Percentiles rank a stretch among this genome's conserved stretches.
Evolutionary conservation across 2,329 filamentous ascomycete genomes (phyloP).

Genomic region (Monilinia aucupariae): DNA sequence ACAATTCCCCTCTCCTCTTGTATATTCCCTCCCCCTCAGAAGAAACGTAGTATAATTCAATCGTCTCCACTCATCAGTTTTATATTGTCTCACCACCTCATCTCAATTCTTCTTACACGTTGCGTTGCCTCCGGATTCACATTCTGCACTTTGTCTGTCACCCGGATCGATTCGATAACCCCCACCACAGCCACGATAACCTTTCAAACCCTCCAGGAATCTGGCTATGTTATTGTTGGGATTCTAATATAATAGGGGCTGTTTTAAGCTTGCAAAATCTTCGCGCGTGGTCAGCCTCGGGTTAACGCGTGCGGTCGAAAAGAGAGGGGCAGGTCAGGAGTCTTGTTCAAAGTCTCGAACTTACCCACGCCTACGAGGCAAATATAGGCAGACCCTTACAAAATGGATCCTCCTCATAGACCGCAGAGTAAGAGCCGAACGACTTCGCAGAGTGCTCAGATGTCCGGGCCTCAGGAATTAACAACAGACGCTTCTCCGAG

Average conservation of each 20-base stretch:
- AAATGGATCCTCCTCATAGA: constrained; percentile 31
- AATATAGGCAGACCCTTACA: constrained; percentile 10
- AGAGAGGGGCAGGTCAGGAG: constrained; percentile 23
- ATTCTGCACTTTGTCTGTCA: constrained; percentile 5
- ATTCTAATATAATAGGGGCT: constrained; percentile 23
- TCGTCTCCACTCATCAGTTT: neutral
- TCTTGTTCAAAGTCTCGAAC: constrained; percentile 10
- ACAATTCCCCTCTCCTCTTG: constrained; percentile 1
- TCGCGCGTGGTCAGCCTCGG: constrained; percentile 27
- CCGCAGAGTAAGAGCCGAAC: constrained; percentile 25
- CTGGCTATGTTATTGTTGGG: constrained; percentile 27
- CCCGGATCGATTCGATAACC: constrained; percentile 11
- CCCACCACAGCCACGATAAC: constrained; percentile 16
- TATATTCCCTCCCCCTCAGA: constrained; percentile 5
- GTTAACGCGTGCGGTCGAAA: constrained; percentile 27
- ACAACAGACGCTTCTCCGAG: constrained; percentile 28
- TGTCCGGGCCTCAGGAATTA: constrained; percentile 19
- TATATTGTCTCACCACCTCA: constrained; percentile 1
- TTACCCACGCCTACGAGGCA: constrained; percentile 5
- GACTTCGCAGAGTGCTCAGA: constrained; percentile 20
- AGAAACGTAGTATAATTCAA: constrained; percentile 11
- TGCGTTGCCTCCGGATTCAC: constrained; percentile 5
- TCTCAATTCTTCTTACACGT: constrained; percentile 5
- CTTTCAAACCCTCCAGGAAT: constrained; percentile 6
- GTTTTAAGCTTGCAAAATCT: constrained; percentile 22